A percentile compares a stretch with the other conserved stretches of the same genome.
These are phyloP conservation scores for Beauveria medogensis DNA, from an alignment of 2,329 filamentous ascomycete genomes.

Conservation along the genomic window DNA sequence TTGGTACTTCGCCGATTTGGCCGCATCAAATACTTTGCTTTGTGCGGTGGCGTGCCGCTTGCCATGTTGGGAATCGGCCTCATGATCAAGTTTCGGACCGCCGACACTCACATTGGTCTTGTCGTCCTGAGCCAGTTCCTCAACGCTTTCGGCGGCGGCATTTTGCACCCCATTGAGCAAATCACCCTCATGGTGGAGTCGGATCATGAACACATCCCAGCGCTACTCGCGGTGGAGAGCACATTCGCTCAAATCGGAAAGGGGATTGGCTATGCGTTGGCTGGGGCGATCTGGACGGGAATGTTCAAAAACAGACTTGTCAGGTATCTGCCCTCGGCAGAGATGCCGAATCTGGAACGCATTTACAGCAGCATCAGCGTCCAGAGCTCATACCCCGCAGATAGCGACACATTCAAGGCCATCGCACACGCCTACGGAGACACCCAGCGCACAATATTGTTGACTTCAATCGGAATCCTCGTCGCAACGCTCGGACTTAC, in stretches of 20 bases:
- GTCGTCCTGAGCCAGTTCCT: constrained; percentile 55
- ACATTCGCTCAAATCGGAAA: constrained; percentile 53
- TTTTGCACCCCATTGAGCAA: constrained; percentile 51
- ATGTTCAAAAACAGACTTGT: constrained; percentile 44
- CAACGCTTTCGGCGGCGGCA: constrained; percentile 50
- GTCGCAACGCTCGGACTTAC: constrained; percentile 25
- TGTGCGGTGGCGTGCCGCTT: constrained; percentile 39
- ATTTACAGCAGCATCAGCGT: constrained; percentile 42
- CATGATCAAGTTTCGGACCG: constrained; percentile 52
- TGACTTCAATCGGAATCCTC: constrained; percentile 37
- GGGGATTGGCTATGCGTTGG: constrained; percentile 50
- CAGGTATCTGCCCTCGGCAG: constrained; percentile 38
- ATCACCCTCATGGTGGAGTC: constrained; percentile 52
- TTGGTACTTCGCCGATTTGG: constrained; percentile 21
- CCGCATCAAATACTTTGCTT: constrained; percentile 24
- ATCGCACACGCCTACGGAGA: constrained; percentile 55
- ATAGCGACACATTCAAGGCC: constrained; percentile 40
- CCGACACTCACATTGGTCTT: constrained; percentile 41
- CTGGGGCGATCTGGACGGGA: constrained; percentile 56
- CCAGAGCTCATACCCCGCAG: constrained; percentile 45
- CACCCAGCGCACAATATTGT: constrained; percentile 42
- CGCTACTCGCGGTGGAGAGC: constrained; percentile 51
- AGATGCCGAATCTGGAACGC: constrained; percentile 22
- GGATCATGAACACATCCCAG: constrained; percentile 53
- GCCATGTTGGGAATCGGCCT: constrained; percentile 48